These are phyloP conservation scores for Ottelia alismoides DNA, from an alignment of 106 monocot species.

Conservation along the genomic window DNA sequence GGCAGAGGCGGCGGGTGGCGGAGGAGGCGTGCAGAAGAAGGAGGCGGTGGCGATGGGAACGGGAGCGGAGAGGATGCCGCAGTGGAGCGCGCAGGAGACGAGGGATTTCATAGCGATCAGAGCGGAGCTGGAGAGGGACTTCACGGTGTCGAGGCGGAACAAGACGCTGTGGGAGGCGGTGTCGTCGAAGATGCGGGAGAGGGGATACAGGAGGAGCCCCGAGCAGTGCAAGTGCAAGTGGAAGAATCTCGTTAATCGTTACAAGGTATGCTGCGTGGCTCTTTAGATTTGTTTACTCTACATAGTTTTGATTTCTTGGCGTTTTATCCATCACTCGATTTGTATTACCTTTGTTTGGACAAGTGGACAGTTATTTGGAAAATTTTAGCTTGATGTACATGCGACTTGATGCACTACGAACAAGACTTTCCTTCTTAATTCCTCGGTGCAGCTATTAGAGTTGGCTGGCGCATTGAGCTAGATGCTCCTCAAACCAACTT, in stretches of 20 bases:
- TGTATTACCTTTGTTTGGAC: no score
- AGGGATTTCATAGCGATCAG: conserved; percentile 58
- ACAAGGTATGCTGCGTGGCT: conserved; percentile 42
- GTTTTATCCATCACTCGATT: no score
- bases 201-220: conserved; percentile 51
- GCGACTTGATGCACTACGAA: no score
- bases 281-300: no score
- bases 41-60: conserved; percentile 7
- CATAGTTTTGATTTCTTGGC: background rate
- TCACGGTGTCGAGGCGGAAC: conserved; percentile 35
- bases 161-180: conserved; percentile 78
- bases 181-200: conserved; percentile 41
- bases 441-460: no score
- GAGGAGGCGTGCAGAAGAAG: conserved; percentile 7
- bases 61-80: conserved; percentile 48
- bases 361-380: no score
- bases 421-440: no score
- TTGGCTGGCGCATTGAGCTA: no score
- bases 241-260: conserved; percentile 90
- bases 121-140: conserved; percentile 65
- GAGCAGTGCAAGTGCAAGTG: conserved; percentile 95
- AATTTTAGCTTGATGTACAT: no score
- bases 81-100: conserved; percentile 77
- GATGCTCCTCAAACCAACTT: no score
- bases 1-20: background rate